These are phyloP conservation scores for Serendipita sp. DNA, from an alignment of 768 basidiomycete genomes.

Conservation along the genomic window DNA sequence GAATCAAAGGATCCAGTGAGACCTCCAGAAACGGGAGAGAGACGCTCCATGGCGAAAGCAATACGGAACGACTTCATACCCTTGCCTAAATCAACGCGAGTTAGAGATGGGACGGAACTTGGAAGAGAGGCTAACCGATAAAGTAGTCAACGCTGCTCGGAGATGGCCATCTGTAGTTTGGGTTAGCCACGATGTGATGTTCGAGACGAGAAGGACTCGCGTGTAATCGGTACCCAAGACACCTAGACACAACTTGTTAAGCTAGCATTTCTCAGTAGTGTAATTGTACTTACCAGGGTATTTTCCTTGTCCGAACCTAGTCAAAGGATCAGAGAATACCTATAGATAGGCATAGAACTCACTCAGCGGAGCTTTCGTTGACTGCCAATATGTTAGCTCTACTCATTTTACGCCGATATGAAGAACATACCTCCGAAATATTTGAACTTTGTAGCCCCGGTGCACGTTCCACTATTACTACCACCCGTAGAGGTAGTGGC, in stretches of 20 bases:
- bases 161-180: constrained; percentile 35
- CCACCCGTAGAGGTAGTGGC: constrained; percentile 7
- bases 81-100: constrained; percentile 18
- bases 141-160: constrained; percentile 8
- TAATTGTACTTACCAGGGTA: constrained; percentile 29
- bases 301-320: constrained; percentile 28
- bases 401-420: neutral
- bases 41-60: constrained; percentile 42
- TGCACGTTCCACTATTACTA: neutral
- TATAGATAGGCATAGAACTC: too few species aligned
- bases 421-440: constrained; percentile 30
- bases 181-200: constrained; percentile 7
- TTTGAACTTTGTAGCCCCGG: constrained; percentile 33
- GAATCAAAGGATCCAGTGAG: constrained; percentile 37
- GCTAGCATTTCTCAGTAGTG: neutral
- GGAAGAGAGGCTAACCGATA: constrained; percentile 25
- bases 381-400: constrained; percentile 17
- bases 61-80: constrained; percentile 51
- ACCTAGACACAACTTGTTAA: too few species aligned
- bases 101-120: constrained; percentile 6
- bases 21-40: constrained; percentile 36
- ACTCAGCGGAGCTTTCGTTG: constrained; percentile 44
- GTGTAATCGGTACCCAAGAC: too few species aligned
- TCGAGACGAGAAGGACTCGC: neutral
- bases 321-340: too few species aligned